Evolutionary conservation across 2,329 filamentous ascomycete genomes (phyloP), one percentile per base, ranked within the genome.

Genomic region (Ploettnerulaceae sp.): DNA sequence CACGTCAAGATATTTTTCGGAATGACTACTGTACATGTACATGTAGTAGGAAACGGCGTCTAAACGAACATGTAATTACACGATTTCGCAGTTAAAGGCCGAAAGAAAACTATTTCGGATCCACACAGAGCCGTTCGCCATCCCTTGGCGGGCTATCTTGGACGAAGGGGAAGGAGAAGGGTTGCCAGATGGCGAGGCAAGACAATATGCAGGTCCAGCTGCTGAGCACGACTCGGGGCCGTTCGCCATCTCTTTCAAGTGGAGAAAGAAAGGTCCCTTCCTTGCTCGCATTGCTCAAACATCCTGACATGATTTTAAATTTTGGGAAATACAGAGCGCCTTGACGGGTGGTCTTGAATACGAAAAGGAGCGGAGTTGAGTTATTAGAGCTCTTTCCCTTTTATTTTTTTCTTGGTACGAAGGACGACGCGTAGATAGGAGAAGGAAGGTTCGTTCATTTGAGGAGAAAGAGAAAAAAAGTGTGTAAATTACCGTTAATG

Each of bases 151-250:
- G 35, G 36, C 17, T 34, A 39, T 40, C 15, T 34, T 35, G 29
- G n/a, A 40, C 29, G 15, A 34, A 38, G 35, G 44, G 21, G 28
- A 18, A 21, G n/a, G n/a, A n/a, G n/a, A n/a, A n/a, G n/a, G n/a
- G n/a, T n/a, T n/a, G n/a, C n/a, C n/a, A 22, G 17, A 36, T 47
- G 44, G 44, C 43, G 26, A 7, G 22, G 28, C 21, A 18, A 22
- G 34, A 44, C 43, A 47, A 43, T 47, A 43, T 43, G 48, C n/a
- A n/a, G n/a, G 48, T 43, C 47, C 48, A 43, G 39, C 26, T 7
- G 24, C 21, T 2, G 26, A 11, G 20, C 18, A 21, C 37, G 33
- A 50, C 42, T 42, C 12, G 28, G 43, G 34, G 33, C 24, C 24
- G 14, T 45, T 37, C 22, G 32, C n/a, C n/a, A n/a, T n/a, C n/a